Evolutionary conservation across 371 early-diverging fungal species (phyloP).

Genomic region (Nematocida sp.): DNA sequence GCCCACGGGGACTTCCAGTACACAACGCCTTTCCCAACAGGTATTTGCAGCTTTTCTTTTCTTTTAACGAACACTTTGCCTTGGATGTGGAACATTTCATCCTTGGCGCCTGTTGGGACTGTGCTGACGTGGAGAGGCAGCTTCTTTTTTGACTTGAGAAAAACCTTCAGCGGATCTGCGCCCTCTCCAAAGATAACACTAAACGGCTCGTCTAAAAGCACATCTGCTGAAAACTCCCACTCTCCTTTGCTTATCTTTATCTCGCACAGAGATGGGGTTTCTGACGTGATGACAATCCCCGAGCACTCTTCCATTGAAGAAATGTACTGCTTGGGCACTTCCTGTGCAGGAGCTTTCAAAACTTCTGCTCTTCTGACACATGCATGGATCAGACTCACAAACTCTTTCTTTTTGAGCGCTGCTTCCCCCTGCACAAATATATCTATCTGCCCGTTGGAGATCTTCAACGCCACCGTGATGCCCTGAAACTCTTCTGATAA

Average conservation of each 20-base stretch:
- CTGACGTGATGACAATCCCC: slow-evolving; percentile 11
- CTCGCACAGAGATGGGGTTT: neutral
- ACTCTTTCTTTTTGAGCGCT: neutral
- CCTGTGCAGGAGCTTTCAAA: neutral
- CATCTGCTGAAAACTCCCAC: neutral
- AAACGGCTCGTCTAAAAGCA: slow-evolving; percentile 2
- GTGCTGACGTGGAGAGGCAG: neutral
- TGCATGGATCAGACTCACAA: neutral
- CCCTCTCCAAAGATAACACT: neutral
- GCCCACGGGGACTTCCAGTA: slow-evolving; percentile 32
- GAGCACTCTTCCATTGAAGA: neutral
- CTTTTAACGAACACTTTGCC: neutral
- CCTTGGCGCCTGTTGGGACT: neutral
- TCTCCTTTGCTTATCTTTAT: neutral
- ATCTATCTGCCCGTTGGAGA: neutral
- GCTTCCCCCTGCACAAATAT: slow-evolving; percentile 15
- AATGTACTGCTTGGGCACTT: neutral
- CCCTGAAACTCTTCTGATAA: slow-evolving; percentile 49
- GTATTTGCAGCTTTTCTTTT: neutral
- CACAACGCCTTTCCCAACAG: neutral
- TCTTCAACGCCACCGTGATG: neutral
- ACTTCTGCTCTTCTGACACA: neutral
- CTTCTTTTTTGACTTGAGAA: slow-evolving; percentile 11
- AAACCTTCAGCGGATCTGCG: neutral
- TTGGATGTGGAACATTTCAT: slow-evolving; percentile 2